Base-by-base conservation (phyloP, 2,329 filamentous ascomycete species). In the Trichoderma sp. region DNA sequence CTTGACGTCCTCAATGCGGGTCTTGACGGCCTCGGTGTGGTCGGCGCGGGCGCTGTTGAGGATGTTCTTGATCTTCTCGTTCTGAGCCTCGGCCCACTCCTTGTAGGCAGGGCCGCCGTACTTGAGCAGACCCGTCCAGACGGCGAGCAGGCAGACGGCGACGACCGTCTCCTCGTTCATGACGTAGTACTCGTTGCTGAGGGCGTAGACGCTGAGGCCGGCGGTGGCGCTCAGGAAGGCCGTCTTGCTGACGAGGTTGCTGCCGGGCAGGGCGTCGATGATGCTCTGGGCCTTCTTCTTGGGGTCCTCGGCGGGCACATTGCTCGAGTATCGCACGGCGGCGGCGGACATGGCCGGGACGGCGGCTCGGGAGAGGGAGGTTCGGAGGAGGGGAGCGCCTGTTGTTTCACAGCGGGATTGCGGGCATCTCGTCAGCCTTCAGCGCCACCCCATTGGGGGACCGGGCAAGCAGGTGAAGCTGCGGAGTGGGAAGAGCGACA, bases 181-280 rank as follows among this genome's bases (percentile, higher is more conserved):
- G 78, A 99, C 93, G 82, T 97, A 98, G 85, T 98, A 93, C 88
- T 99, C 95, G 83, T 96, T 99, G 89, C 91, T 96, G 82, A 99
- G 93, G 76, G 93, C 95, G 78, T 95, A 96, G 79, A 96, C 87
- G 75, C 91, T 93, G 74, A 96, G 81, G 82, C 91, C 94, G 75
- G 95, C 92, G 71, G 90, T 90, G 74, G 92, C 93, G 77, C 94
- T 98, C 75, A 99, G 90, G 78, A 97, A 94, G 76, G 95, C 95
- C 73, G 92, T 93, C 90, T 99, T 99, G 81, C 92, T 96, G 77
- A 96, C 83, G 71, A 97, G 84, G 77, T 86, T 94, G 87, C 87
- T 97, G 74, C 96, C 95, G 75, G 95, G 95, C 63, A 99, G 87
- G 69, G 93, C 84, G 75, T 99, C 93, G 76, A 99, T 84, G 80